These are phyloP conservation scores for Pharus latifolius DNA, from an alignment of 176 grass and related monocot genomes.

Conservation along the genomic window DNA sequence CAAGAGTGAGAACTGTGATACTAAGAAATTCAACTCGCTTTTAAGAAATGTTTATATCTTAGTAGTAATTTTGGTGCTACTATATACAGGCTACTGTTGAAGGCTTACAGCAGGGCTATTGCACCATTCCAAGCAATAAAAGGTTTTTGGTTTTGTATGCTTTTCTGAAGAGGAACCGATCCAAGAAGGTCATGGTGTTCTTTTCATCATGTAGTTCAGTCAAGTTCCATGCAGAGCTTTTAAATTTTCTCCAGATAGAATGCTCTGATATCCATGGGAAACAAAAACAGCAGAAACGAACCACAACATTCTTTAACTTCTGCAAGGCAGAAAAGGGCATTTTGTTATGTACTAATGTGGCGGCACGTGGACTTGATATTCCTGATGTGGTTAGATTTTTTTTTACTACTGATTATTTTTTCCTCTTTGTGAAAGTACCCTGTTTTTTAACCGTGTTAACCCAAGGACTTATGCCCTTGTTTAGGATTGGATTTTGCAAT, in stretches of 20 bases:
- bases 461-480: not conserved
- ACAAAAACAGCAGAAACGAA: slow-evolving; percentile 96
- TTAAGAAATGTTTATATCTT: not conserved
- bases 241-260: slow-evolving; percentile 72
- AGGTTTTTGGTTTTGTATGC: slow-evolving; percentile 87
- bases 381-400: slow-evolving; percentile 74
- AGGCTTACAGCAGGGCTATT: slow-evolving; percentile 91
- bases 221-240: slow-evolving; percentile 79
- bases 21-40: not conserved
- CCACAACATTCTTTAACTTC: slow-evolving; percentile 83
- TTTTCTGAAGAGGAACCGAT: slow-evolving; percentile 83
- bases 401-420: not conserved
- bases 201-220: slow-evolving; percentile 98
- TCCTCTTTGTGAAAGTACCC: not conserved
- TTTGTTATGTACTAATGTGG: slow-evolving; percentile 86
- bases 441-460: slow-evolving; percentile 3
- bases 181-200: slow-evolving; percentile 96
- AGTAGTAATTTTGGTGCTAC: slow-evolving; percentile 16
- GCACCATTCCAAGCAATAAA: slow-evolving; percentile 67
- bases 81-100: slow-evolving; percentile 86
- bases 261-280: slow-evolving; percentile 94
- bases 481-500: slow-evolving; percentile 97
- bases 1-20: slow-evolving; percentile 45
- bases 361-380: slow-evolving; percentile 95
- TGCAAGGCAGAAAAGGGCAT: slow-evolving; percentile 93